Evolutionary conservation across 106 monocot genomes (phyloP).

Genomic region (Acorus gramineus): DNA sequence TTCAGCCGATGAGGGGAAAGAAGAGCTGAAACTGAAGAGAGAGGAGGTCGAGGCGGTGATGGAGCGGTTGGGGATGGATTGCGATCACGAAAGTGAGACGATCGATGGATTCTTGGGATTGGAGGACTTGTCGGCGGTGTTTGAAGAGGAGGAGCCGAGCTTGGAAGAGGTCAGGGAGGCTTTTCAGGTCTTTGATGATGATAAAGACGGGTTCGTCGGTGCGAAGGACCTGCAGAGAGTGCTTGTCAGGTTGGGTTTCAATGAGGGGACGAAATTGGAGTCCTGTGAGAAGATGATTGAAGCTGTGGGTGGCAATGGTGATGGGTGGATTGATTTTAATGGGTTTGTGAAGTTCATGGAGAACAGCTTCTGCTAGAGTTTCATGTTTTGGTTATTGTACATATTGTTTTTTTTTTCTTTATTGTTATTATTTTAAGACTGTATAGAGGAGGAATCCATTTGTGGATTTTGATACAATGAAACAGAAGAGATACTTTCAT

Average conservation of each 20-base stretch:
- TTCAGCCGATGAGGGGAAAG: not conserved
- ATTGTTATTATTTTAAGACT: too few species aligned
- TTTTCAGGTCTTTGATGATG: not conserved
- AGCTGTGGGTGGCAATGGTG: not conserved
- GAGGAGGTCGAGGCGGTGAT: constrained; percentile 4
- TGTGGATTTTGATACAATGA: too few species aligned
- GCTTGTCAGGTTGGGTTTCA: not conserved
- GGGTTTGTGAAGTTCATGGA: constrained; percentile 7
- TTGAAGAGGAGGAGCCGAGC: constrained; percentile 8
- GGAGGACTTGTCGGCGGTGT: not conserved
- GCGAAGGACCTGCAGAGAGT: not conserved
- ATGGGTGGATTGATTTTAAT: constrained; percentile 1
- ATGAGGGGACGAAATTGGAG: not conserved
- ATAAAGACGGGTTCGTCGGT: constrained; percentile 1
- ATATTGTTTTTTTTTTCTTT: too few species aligned
- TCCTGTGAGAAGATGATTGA: not conserved
- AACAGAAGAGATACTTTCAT: too few species aligned
- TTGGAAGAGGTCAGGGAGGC: constrained; percentile 7
- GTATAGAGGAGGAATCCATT: too few species aligned
- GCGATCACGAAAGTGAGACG: not conserved
- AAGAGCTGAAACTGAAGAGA: not conserved
- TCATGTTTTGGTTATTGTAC: too few species aligned
- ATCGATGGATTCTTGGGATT: not conserved
- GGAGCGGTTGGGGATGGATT: not conserved
- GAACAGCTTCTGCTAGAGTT: not conserved